Evolutionary conservation across 306 rosid genomes (phyloP), one percentile per base, ranked within the genome.

Genomic region (Datisca glomerata): DNA sequence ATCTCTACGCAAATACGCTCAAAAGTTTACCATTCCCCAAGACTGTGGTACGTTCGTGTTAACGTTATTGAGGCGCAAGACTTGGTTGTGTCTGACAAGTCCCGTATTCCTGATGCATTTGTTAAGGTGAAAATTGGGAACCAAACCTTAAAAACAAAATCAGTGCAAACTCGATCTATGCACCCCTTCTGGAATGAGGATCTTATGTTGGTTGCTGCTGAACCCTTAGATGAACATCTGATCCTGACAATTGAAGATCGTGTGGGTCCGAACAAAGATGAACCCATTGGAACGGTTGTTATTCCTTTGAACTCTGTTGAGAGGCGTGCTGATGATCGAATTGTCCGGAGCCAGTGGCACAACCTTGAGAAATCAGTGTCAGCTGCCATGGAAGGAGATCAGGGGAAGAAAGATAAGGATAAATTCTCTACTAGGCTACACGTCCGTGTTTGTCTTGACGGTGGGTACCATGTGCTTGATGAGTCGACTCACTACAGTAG

Each of bases 391-490:
- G 83, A 79, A 10, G 78, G 27, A 1, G 79, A 74, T 13, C 35
- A 51, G 21, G 63, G n/a, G 28, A 62, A 73, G 53, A 80, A 69
- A 40, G 81, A 83, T 20, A 61, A 46, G 38, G 65, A 64, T 11
- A 64, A 64, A 69, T 89, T 89, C 46, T 64, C 64, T 17, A 77
- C 93, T 40, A 66, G 73, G 41, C 61, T 89, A 42, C 85, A 77
- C 53, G 69, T 83, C 18, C 57, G 41, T 18, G 36, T 78, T 10
- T 77, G 57, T 45, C 95, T 80, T 29, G 97, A 89, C 16, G 97
- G 97, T 47, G 97, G 97, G 33, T 89, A 83, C 68, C 97, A 89
- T 52, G 97, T 89, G 31, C 71, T 89, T 31, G 95, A 89, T 40
- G 93, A 83, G 69, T 80, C 97, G 9, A 74, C 86, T 66, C 66